Base-by-base conservation (phyloP, 2,329 filamentous ascomycete species). In the Calonectria hongkongensis region DNA sequence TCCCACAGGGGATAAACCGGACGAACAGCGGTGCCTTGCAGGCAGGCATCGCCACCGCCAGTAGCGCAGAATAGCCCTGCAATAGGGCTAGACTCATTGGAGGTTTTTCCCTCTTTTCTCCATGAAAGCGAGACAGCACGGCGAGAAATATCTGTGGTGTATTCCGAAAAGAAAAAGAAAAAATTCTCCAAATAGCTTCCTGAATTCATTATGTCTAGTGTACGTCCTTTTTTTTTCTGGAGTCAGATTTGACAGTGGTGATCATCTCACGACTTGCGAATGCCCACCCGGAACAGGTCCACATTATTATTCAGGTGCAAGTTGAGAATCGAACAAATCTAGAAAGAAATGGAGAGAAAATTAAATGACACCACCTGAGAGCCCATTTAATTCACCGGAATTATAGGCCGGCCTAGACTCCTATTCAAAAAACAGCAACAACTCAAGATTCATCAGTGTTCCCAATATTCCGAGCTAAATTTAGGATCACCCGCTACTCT, bases 231-330 rank as follows among this genome's bases (percentile, higher is more conserved):
- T 5, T n/a, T 21, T 41, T 5, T 1, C 2, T 27, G 7, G 18
- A 50, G 51, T 66, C 30, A 50, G 28, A 6, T 1, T 70, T 39
- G 39, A 65, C 47, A 43, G 50, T 45, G 28, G 6, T 8, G 41
- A n/a, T 58, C 21, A 10, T 7, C 50, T 33, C 50, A 25, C 45
- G 13, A 13, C 50, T 41, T 58, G 28, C 21, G 43, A 36, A 28
- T 25, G 43, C 30, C n/a, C 30, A 3, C 50, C 30, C 9, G 50
- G 28, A 45, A 48, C 21, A 30, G 27, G 39, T 51, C 43, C 21
- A 58, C 54, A 30, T 51, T 39, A 50, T 30, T 28, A 9, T 51
- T 43, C 33, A 45, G 54, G 54, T 30, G 33, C 63, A 27, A 43
- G 58, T 39, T 25, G 33, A 51, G 56, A 21, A 13, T 45, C 33